Evolutionary conservation across 768 basidiomycete genomes (phyloP), one percentile per base, ranked within the genome.

Genomic region (Naematelia aurantialba): DNA sequence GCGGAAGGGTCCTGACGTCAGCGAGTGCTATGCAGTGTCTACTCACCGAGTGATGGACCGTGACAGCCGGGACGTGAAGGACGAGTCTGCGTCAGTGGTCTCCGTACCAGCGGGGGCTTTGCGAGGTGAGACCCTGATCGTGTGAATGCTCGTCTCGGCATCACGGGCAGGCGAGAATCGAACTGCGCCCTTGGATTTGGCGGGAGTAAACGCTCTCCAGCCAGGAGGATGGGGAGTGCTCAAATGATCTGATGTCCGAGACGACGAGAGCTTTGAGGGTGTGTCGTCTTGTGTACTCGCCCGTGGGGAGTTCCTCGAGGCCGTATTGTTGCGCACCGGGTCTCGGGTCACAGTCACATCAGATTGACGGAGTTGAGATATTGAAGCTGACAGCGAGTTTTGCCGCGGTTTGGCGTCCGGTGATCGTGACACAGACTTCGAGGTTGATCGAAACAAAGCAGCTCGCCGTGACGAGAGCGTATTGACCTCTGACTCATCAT

Each of bases 391-490:
- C 34, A 39, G 17, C 34, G 34, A 39, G 34, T 39, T 39, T 39
- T 17, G 34, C 8, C 8, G 8, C 8, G 34, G 8, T 17, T 39
- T 39, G 8, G 34, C 8, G 34, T 17, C 34, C 12, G 54, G 58
- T 22, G 52, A 48, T 11, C 11, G 26, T 48, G 62, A 59, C 25
- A n/a, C 26, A 27, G 65, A 62, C 31, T 55, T 47, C 13, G 52
- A 55, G 17, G 49, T 24, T 2, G 66, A 65, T 8, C 69, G 55
- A 51, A 70, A 70, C 5, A 70, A 27, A 1, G 63, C 52, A 21
- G 66, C 59, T 46, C 62, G 51, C n/a, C 69, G 50, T 3, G 66
- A 63, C 10, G 63, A 60, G 30, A 62, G 55, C 3, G 68, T 62
- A n/a, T 63, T 60, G 19, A 56, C 44, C 47, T 61, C 62, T 17